Evolutionary conservation across 2,329 filamentous ascomycete species (phyloP).

Genomic region (Trichophaea hybrida): DNA sequence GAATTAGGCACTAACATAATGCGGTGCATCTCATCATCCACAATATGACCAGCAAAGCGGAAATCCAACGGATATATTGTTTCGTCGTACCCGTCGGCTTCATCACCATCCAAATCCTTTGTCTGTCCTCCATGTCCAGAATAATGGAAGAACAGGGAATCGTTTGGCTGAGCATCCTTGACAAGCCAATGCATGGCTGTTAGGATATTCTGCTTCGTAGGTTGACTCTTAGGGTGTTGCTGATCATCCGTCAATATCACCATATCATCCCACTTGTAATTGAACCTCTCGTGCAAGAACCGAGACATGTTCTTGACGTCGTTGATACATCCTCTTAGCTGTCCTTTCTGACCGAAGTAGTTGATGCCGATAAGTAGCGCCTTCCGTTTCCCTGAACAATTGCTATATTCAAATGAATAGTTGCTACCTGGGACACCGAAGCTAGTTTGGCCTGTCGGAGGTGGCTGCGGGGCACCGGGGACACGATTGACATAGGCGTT

Average conservation of each 20-base stretch:
- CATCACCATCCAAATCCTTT: constrained; percentile 57
- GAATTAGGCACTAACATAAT: constrained; percentile 38
- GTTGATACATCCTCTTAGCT: constrained; percentile 66
- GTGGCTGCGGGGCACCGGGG: constrained; percentile 10
- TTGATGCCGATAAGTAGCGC: constrained; percentile 68
- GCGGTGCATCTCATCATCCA: constrained; percentile 65
- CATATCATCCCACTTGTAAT: constrained; percentile 67
- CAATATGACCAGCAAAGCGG: constrained; percentile 53
- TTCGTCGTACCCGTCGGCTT: constrained; percentile 62
- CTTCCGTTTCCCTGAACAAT: constrained; percentile 58
- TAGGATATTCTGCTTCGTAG: constrained; percentile 62
- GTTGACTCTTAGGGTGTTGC: constrained; percentile 52
- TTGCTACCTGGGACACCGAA: constrained; percentile 13
- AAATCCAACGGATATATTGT: constrained; percentile 69
- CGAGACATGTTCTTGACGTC: constrained; percentile 62
- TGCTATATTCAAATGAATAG: constrained; percentile 28
- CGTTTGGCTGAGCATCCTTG: constrained; percentile 54
- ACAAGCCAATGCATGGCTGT: constrained; percentile 65
- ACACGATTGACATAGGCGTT: constrained; percentile 3
- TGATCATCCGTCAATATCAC: constrained; percentile 65
- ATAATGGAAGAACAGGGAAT: constrained; percentile 65
- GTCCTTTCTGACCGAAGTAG: constrained; percentile 58
- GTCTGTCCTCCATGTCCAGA: constrained; percentile 66
- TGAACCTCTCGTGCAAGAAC: constrained; percentile 53
- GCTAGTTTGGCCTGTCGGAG: constrained; percentile 12